A percentile compares a stretch with the other conserved stretches of the same genome.
phyloP scores from a whole-genome alignment of 192 early-diverging fungal genomes.

The Linnemannia schmuckeri region DNA sequence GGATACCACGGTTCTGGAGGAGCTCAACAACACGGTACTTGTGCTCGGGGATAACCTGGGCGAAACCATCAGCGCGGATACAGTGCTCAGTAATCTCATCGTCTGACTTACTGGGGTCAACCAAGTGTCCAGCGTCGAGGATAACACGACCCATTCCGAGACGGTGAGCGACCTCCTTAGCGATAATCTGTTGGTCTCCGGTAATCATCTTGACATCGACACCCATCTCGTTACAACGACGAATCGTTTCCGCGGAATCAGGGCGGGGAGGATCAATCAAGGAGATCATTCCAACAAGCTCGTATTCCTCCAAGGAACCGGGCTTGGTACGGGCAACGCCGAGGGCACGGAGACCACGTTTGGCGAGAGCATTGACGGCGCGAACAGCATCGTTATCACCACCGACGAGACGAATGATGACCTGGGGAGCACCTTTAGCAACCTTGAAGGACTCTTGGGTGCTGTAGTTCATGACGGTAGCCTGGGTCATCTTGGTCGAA shows the following conservation, averaged over 20 bases:
- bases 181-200: slow-evolving; percentile 95
- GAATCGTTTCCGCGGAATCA: slow-evolving; percentile 90
- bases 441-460: slow-evolving; percentile 86
- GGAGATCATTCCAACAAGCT: slow-evolving; percentile 92
- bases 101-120: slow-evolving; percentile 81
- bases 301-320: slow-evolving; percentile 74
- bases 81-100: slow-evolving; percentile 88
- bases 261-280: slow-evolving; percentile 91
- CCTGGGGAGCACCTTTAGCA: slow-evolving; percentile 95
- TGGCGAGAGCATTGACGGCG: slow-evolving; percentile 86
- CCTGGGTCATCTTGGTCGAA: slow-evolving; percentile 91
- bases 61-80: slow-evolving; percentile 93
- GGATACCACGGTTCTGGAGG: slow-evolving; percentile 85
- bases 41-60: slow-evolving; percentile 98
- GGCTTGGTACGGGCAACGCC: slow-evolving; percentile 89
- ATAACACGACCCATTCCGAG: slow-evolving; percentile 94
- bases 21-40: slow-evolving; percentile 96
- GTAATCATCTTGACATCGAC: slow-evolving; percentile 98
- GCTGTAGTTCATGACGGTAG: slow-evolving; percentile 85
- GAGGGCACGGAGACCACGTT: slow-evolving; percentile 88
- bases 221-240: slow-evolving; percentile 86
- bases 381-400: slow-evolving; percentile 83
- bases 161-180: slow-evolving; percentile 91
- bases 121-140: slow-evolving; percentile 87
- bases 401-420: slow-evolving; percentile 85